phyloP scores from a whole-genome alignment of 2,329 filamentous ascomycete species.

The Orbilia blumenaviensis region DNA sequence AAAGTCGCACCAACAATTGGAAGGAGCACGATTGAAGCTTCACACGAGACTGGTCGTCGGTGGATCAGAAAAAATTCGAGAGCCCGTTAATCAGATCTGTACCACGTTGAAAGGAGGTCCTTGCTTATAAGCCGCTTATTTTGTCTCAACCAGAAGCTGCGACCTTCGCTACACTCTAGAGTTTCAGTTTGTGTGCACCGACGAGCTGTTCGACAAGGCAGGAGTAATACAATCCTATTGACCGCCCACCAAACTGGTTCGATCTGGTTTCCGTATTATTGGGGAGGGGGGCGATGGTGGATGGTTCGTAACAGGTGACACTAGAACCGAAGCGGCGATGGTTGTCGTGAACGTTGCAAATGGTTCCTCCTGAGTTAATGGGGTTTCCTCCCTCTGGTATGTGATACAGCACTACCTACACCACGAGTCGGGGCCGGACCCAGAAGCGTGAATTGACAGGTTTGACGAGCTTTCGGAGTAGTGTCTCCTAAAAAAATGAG shows the following conservation, averaged over 20 bases:
- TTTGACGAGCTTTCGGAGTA: constrained; percentile 25
- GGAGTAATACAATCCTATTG: constrained; percentile 29
- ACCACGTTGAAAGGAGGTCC: constrained; percentile 45
- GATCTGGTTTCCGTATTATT: constrained; percentile 41
- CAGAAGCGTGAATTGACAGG: constrained; percentile 36
- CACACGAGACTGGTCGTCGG: constrained; percentile 32
- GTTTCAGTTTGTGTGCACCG: constrained; percentile 46
- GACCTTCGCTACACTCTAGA: constrained; percentile 29
- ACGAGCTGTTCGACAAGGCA: constrained; percentile 23
- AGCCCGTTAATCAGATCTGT: constrained; percentile 45
- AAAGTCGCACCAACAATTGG: constrained; percentile 51
- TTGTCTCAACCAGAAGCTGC: constrained; percentile 35
- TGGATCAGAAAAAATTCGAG: constrained; percentile 41
- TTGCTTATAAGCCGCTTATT: constrained; percentile 49
- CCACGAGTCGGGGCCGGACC: constrained; percentile 32
- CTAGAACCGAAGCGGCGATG: constrained; percentile 50
- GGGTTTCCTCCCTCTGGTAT: constrained; percentile 1
- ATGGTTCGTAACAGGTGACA: constrained; percentile 37
- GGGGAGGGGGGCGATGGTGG: constrained; percentile 25
- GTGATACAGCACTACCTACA: constrained; percentile 42
- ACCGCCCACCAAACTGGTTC: constrained; percentile 28
- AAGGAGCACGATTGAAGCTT: constrained; percentile 45
- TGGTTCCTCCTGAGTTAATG: constrained; percentile 32
- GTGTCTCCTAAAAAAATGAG: constrained; percentile 14
- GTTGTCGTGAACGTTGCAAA: constrained; percentile 28